phyloP scores from a whole-genome alignment of 2,329 filamentous ascomycete species.

The Xylariomycetidae sp. region DNA sequence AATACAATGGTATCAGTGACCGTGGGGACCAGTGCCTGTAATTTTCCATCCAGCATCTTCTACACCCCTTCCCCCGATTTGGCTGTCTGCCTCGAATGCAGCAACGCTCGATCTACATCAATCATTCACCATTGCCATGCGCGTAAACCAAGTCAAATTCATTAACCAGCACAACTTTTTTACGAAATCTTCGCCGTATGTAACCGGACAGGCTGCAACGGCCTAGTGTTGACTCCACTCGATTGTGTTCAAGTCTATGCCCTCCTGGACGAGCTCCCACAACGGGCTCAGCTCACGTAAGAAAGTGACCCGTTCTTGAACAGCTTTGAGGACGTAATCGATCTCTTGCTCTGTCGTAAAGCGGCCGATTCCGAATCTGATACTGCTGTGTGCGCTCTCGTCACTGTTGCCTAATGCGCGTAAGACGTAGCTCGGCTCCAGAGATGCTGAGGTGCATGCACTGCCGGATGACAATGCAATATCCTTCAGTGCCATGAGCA shows the following conservation, averaged over 20 bases:
- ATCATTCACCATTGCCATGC: too few species aligned
- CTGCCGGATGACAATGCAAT: slow-evolving; percentile 95
- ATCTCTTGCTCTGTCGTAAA: slow-evolving; percentile 96
- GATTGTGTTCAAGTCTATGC: slow-evolving; percentile 90
- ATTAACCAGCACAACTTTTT: too few species aligned
- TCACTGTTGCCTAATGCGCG: slow-evolving; percentile 93
- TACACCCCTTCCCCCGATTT: too few species aligned
- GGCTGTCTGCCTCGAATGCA: too few species aligned
- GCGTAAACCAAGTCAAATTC: too few species aligned
- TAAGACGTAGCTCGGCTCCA: slow-evolving; percentile 95
- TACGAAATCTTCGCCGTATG: too few species aligned
- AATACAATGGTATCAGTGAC: slow-evolving; percentile 1
- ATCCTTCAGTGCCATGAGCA: slow-evolving; percentile 97
- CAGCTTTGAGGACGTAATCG: slow-evolving; percentile 94
- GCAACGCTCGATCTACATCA: too few species aligned
- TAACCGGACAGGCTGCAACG: too few species aligned
- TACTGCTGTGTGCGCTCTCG: slow-evolving; percentile 96
- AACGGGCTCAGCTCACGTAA: slow-evolving; percentile 90
- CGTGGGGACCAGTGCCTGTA: too few species aligned
- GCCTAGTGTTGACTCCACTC: slow-evolving; percentile 94
- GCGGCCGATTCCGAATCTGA: slow-evolving; percentile 92
- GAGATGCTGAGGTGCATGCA: slow-evolving; percentile 92
- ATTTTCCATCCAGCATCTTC: too few species aligned
- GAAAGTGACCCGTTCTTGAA: slow-evolving; percentile 85
- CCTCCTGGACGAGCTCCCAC: slow-evolving; percentile 97